phyloP scores from a whole-genome alignment of 2,329 filamentous ascomycete genomes.

The Pseudofabraea citricarpa region DNA sequence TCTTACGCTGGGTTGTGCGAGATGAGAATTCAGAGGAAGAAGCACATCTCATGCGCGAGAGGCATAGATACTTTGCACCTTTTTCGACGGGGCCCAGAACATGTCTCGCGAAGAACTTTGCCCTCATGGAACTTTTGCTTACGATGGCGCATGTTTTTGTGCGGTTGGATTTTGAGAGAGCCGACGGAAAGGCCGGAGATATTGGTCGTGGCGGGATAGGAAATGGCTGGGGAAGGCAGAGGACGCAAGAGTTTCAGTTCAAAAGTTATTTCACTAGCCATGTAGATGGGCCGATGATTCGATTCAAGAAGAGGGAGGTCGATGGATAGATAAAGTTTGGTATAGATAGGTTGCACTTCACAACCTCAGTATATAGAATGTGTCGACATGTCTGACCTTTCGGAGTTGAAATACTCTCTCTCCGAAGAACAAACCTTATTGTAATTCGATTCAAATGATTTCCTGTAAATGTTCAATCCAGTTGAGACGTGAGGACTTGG shows the following conservation, averaged over 20 bases:
- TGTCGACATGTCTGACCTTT: too few relatives aligned
- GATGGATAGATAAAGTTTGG: too few relatives aligned
- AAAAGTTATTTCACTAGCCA: conserved; percentile 67
- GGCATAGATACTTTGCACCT: conserved; percentile 23
- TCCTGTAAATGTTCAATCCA: too few relatives aligned
- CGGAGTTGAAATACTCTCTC: too few relatives aligned
- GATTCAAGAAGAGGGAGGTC: conserved; percentile 37
- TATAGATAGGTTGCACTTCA: too few relatives aligned
- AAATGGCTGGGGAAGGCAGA: conserved; percentile 48
- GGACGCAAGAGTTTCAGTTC: conserved; percentile 60
- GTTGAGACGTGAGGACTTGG: too few relatives aligned
- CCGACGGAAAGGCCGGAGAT: conserved; percentile 45
- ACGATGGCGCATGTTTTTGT: conserved; percentile 16
- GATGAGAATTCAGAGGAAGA: conserved; percentile 6
- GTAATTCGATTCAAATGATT: too few relatives aligned
- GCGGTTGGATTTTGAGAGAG: conserved; percentile 16
- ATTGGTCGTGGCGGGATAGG: conserved; percentile 20
- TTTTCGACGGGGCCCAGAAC: conserved; percentile 31
- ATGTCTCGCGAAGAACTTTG: conserved; percentile 30
- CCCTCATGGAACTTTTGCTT: conserved; percentile 19
- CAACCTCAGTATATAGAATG: too few relatives aligned
- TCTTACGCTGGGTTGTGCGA: conserved; percentile 29
- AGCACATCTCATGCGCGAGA: conserved; percentile 19
- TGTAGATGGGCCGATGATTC: conserved; percentile 64
- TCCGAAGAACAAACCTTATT: too few relatives aligned